Evolutionary conservation across 2,329 filamentous ascomycete genomes (phyloP), one percentile per base, ranked within the genome.

Genomic region (Metarhizium anisopliae): DNA sequence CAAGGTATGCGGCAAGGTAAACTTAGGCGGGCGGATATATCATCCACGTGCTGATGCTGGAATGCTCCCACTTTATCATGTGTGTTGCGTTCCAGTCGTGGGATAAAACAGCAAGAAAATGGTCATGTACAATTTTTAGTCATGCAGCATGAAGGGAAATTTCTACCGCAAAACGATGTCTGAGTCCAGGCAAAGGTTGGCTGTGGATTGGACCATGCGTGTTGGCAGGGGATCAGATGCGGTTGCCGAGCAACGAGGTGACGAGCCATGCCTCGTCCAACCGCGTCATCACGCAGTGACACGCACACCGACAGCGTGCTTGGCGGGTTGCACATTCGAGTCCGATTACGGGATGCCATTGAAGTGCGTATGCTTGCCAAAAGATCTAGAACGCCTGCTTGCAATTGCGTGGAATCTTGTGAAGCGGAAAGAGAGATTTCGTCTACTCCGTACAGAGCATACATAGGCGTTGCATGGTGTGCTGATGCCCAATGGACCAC

Each of bases 231-330:
- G 53, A 50, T 14, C 7, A 2, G 2, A 16, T 2, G n/a, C 25
- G 38, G 53, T 55, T 55, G 53, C 53, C 35, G 53, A 51, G 53
- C 53, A 55, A 55, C 53, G 47, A 10, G 52, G 64, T 65, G n/a
- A 66, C 67, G 0, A 67, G 51, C 6, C 68, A 64, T 13, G 70
- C 14, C 2, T 70, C 56, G 0, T 61, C 63, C 1, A 64, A 61
- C 42, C 70, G 61, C 0, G 64, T 64, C 2, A 65, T 70, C 11
- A 72, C 38, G 13, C 14, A 11, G 5, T 5, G 13, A 40, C 13
- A 11, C 38, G 38, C 38, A 40, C 38, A 16, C 11, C 14, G 11
- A 16, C 11, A 10, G 38, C 38, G 4, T 40, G 38, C 38, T 13
- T 16, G 38, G 5, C 38, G 13, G 14, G 14, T 40, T 36, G 35